phyloP scores from a whole-genome alignment of 2,329 filamentous ascomycete species.

The Penicillium sp. region DNA sequence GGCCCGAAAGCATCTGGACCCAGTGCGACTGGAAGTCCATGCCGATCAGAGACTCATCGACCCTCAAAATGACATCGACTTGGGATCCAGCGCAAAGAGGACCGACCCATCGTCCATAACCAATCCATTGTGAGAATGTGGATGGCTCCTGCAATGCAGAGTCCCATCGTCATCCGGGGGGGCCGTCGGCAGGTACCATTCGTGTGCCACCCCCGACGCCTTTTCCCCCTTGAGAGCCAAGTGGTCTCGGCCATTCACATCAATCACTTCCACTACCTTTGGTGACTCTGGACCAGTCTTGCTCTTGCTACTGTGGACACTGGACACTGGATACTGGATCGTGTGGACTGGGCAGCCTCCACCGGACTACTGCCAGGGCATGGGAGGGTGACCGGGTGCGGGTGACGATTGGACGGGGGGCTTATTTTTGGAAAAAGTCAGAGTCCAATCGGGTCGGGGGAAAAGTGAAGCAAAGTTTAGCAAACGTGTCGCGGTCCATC shows the following conservation, averaged over 20 bases:
- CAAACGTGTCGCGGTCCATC: conserved; percentile 20
- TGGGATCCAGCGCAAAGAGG: too few relatives aligned
- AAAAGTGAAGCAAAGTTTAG: conserved; percentile 2
- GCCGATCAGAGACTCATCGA: too few relatives aligned
- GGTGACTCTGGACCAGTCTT: neutral
- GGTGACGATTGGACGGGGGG: conserved; percentile 9
- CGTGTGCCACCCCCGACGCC: too few relatives aligned
- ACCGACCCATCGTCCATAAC: too few relatives aligned
- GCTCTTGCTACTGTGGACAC: neutral
- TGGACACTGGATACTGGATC: neutral
- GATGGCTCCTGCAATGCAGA: too few relatives aligned
- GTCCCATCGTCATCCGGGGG: neutral
- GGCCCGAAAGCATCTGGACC: neutral
- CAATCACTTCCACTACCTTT: too few relatives aligned
- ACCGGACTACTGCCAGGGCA: conserved; percentile 3
- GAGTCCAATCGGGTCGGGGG: conserved; percentile 1
- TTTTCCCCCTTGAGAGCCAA: too few relatives aligned
- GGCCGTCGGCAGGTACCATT: neutral
- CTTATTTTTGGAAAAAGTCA: conserved; percentile 13
- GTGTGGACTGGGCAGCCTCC: neutral
- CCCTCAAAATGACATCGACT: too few relatives aligned
- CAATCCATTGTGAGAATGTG: too few relatives aligned
- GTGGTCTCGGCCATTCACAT: too few relatives aligned
- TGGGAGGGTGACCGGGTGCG: neutral
- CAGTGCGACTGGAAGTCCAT: neutral